phyloP scores from a whole-genome alignment of 805 yeast genomes.

The Teunomyces funiuensis region DNA sequence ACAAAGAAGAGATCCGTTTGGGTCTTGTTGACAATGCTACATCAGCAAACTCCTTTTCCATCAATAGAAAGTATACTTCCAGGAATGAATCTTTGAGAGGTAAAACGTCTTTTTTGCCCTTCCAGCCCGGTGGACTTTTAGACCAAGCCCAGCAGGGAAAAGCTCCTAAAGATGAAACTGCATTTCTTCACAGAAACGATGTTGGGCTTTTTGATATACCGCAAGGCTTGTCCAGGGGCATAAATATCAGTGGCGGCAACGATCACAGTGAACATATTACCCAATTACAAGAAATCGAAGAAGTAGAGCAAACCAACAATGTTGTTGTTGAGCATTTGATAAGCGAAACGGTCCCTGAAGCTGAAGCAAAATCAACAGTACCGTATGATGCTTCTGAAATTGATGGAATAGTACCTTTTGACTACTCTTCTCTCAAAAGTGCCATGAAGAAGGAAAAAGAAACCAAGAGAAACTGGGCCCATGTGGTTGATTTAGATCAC shows the following conservation, averaged over 20 bases:
- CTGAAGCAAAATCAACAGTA: constrained; percentile 1
- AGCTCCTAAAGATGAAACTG: constrained; percentile 28
- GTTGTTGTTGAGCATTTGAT: constrained; percentile 7
- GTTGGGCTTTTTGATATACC: constrained; percentile 79
- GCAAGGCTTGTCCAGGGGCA: constrained; percentile 78
- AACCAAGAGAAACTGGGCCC: constrained; percentile 81
- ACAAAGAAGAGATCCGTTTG: constrained; percentile 52
- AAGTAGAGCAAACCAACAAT: constrained; percentile 11
- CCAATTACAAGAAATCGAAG: constrained; percentile 14
- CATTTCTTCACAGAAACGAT: constrained; percentile 61
- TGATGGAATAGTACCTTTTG: constrained; percentile 42
- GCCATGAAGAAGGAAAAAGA: constrained; percentile 24
- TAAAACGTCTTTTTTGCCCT: constrained; percentile 73
- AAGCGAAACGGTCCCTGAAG: not conserved
- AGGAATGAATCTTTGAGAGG: constrained; percentile 68
- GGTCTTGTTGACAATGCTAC: constrained; percentile 53
- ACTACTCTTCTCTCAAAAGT: constrained; percentile 25
- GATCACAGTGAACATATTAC: constrained; percentile 8
- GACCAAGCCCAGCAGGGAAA: constrained; percentile 13
- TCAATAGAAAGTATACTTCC: constrained; percentile 65
- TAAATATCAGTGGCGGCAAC: constrained; percentile 28
- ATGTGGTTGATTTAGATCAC: constrained; percentile 84
- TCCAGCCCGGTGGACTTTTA: constrained; percentile 82
- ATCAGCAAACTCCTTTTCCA: constrained; percentile 69
- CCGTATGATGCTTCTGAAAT: constrained; percentile 45